Base-by-base conservation (phyloP, 331 rosid genomes). In the Stylosanthes scabra region DNA sequence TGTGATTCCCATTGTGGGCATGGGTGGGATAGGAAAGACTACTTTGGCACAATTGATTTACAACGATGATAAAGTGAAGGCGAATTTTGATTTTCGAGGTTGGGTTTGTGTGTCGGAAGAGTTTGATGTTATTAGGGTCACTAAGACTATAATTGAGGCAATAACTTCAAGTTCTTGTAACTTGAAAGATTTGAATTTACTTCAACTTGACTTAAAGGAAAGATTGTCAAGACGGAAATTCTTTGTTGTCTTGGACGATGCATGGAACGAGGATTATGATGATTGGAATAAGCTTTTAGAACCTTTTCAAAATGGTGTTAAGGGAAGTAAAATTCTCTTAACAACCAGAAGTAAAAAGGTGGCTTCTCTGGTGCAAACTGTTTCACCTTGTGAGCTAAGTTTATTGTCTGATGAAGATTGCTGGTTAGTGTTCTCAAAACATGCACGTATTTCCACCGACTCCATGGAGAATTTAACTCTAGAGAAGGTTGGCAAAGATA, bases 21-120 rank as follows among this genome's bases (percentile, higher is more conserved):
- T 51, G 57, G 57, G 57, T 51, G 57, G 57, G 5, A 51, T 51
- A 2, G 57, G 57, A 51, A 51, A 51, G 15, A 51, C 57, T n/a
- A 51, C 57, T 51, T 14, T 51, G 57, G 57, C 57, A 4, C 57
- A 51, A 13, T 4, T 51, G 57, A 25, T 14, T 51, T 51, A 5
- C 10, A 1, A 51, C n/a, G 57, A 51, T 51, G 6, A 51, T 9
- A 5, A 5, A 6, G 57, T 51, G 57, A 51, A 14, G 20, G 8
- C 1, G n/a, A 51, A 51, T 1, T 51, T 51, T 51, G 57, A 51
- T 51, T 4, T 14, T 14, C n/a, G n/a, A 14, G 57, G 25, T 2
- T 51, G 57, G 57, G 57, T 51, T 12, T 51, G 57, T 51, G 9
- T 51, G 2, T n/a, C 57, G 0, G 57, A 51, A 51, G 57, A 51